Evolutionary conservation across 495 filamentous ascomycete species (phyloP), one percentile per base, ranked within the genome.

Genomic region (Tuber brumale): DNA sequence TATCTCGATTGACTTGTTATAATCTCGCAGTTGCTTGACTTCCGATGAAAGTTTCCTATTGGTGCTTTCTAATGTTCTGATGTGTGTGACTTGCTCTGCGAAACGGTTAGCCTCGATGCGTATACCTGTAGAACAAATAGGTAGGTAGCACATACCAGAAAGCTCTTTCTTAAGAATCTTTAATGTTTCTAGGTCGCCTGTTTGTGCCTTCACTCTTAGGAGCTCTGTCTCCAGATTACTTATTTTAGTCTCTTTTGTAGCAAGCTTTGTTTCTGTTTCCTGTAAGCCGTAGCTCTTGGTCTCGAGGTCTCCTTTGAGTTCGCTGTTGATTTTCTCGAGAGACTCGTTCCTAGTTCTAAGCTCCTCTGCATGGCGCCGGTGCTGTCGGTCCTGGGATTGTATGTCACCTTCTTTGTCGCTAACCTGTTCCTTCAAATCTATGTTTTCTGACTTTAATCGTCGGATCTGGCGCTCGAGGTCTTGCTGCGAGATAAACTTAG

Each of bases 21-120:
- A 82, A 81, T 93, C 91, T 23, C 93, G 89, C 61, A 95, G 87
- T 75, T 92, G 90, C 72, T 92, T 92, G 8, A 98, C 84, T 81
- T 99, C 95, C 12, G 87, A 84, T n/a, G 85, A 83, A 80, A 97
- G 94, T 71, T 96, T 92, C 44, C 94, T 86, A 79, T 92, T 97
- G 57, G 88, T 88, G 0, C 89, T 86, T 83, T 98, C 96, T 23
- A 98, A 85, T 42, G 89, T 91, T 75, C 91, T 90, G 75, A 98
- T 97, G 82, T 98, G 93, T 43, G 87, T 88, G 39, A 98, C 92
- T 80, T 98, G 95, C 66, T 97, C 94, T 10, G 85, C 85, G n/a
- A 21, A 19, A 74, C 18, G 35, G 72, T 80, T 42, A 80, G 71
- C 41, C 44, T 57, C 42, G 27, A 45, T 21, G 9, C 39, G 70